Percentiles rank a stretch among this genome's conserved stretches.
Evolutionary conservation across 2,329 filamentous ascomycete species (phyloP).

Genomic region (Tolypocladium endophyticum): DNA sequence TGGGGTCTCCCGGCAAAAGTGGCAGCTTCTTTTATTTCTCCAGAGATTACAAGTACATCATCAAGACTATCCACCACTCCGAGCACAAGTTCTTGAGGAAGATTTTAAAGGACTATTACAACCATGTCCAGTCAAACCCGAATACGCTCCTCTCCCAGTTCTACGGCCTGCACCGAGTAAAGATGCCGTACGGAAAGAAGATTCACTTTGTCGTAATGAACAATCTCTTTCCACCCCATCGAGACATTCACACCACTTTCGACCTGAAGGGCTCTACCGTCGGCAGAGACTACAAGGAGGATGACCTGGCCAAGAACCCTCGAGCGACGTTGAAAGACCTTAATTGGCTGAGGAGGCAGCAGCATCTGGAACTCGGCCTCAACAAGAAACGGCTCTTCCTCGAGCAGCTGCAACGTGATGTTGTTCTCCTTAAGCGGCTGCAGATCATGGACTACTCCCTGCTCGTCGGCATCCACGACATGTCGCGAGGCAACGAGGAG

Average conservation of each 20-base stretch:
- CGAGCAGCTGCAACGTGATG: constrained; percentile 79
- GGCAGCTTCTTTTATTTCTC: constrained; percentile 99
- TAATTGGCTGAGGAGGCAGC: constrained; percentile 84
- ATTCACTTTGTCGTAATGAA: constrained; percentile 99
- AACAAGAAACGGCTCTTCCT: constrained; percentile 82
- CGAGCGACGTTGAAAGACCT: constrained; percentile 91
- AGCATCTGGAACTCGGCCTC: constrained; percentile 79
- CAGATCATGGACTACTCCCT: constrained; percentile 99
- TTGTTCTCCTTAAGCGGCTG: constrained; percentile 72
- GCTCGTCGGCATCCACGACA: constrained; percentile 85
- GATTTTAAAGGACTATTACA: constrained; percentile 84
- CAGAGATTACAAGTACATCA: constrained; percentile 98
- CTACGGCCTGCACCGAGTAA: constrained; percentile 92
- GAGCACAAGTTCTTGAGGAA: constrained; percentile 83
- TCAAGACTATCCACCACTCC: constrained; percentile 96
- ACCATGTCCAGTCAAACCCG: constrained; percentile 84
- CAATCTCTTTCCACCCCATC: constrained; percentile 93
- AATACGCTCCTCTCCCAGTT: constrained; percentile 97
- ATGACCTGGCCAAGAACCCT: constrained; percentile 78
- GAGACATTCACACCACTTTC: constrained; percentile 94
- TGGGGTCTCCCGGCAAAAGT: constrained; percentile 94
- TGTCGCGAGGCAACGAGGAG: constrained; percentile 85
- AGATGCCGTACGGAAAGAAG: constrained; percentile 96
- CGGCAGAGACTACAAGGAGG: constrained; percentile 82
- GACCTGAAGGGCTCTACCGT: constrained; percentile 95